phyloP scores from a whole-genome alignment of 2,329 filamentous ascomycete species.

The Achaetomium macrosporum region DNA sequence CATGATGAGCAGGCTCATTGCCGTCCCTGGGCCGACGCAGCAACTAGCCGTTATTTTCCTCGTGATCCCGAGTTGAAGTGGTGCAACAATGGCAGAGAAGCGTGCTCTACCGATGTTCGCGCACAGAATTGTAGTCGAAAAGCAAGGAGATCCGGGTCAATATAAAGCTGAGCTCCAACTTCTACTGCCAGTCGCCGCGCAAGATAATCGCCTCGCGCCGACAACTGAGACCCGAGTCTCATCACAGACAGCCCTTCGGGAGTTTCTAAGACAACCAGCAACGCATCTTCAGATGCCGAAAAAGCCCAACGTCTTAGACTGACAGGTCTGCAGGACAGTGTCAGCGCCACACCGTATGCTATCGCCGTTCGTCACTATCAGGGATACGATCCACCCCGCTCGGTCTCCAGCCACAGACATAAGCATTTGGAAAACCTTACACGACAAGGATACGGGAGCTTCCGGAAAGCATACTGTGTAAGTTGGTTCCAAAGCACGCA shows the following conservation, averaged over 20 bases:
- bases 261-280: slow-evolving; percentile 3
- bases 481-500: no score
- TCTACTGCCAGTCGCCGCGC: background rate
- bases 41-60: background rate
- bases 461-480: no score
- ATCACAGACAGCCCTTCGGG: background rate
- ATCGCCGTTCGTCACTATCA: no score
- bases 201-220: background rate
- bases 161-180: slow-evolving; percentile 1
- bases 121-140: background rate
- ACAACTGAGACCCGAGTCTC: background rate
- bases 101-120: background rate
- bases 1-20: no score
- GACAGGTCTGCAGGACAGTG: no score
- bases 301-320: background rate
- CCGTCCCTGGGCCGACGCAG: no score
- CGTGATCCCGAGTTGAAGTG: background rate
- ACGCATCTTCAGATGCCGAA: background rate
- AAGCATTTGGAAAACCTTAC: no score
- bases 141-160: background rate
- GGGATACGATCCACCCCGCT: no score
- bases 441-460: background rate
- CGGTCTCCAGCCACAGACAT: no score
- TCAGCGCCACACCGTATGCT: no score
- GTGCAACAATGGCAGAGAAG: background rate